Evolutionary conservation across 768 basidiomycete genomes (phyloP).

Genomic region (Daedaleopsis sinensis): DNA sequence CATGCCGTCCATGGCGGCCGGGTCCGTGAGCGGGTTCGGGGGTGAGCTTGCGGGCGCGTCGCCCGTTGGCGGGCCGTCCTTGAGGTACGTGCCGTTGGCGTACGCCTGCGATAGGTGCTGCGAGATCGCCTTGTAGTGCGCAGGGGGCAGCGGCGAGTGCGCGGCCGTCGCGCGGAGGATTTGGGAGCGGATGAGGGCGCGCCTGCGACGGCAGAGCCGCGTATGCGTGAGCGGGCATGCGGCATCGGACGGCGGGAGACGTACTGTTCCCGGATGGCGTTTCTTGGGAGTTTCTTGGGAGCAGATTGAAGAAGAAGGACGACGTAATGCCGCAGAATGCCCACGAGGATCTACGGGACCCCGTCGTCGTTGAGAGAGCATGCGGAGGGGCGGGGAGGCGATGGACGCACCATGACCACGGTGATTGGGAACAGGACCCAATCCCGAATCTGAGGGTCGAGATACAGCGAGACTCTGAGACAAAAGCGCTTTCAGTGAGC

Average conservation of each 20-base stretch:
- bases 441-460: constrained; percentile 95
- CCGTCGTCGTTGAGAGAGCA: background rate
- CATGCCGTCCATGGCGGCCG: constrained; percentile 95
- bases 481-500: background rate
- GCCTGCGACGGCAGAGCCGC: constrained; percentile 44
- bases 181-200: constrained; percentile 79
- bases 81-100: constrained; percentile 79
- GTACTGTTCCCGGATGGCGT: constrained; percentile 91
- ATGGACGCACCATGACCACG: constrained; percentile 82
- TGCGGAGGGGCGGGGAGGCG: background rate
- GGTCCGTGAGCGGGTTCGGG: constrained; percentile 87
- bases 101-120: constrained; percentile 73
- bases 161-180: constrained; percentile 82
- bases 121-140: constrained; percentile 76
- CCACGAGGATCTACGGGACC: constrained; percentile 77
- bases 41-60: constrained; percentile 56
- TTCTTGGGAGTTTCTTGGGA: constrained; percentile 78
- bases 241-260: constrained; percentile 34
- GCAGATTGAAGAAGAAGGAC: constrained; percentile 80
- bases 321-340: constrained; percentile 91
- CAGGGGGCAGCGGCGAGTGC: constrained; percentile 78
- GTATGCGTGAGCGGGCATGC: constrained; percentile 7
- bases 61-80: constrained; percentile 74
- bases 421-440: constrained; percentile 97
- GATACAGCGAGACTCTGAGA: constrained; percentile 59